Base-by-base conservation (phyloP, 129 eudicot genomes). In the Glebionis coronaria region DNA sequence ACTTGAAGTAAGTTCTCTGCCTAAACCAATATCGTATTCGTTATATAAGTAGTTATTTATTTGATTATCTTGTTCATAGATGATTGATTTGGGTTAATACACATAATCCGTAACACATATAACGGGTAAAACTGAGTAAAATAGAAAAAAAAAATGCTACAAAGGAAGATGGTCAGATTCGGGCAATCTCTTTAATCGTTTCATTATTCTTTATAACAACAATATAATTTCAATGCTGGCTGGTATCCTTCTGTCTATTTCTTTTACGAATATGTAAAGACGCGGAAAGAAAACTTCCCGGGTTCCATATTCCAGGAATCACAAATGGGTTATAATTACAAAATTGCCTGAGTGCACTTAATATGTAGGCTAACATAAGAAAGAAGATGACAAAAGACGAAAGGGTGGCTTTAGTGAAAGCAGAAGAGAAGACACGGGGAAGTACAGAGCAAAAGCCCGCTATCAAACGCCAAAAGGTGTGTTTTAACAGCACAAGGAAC, bases 391-490 rank as follows among this genome's bases (percentile, higher is more conserved):
- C 81, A 31, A 92, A 92, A 80, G 96, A 85, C 47, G 85, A 88
- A 80, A 91, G 82, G 67, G 54, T 70, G 76, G 96, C 88, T 27
- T 53, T 83, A 63, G 55, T 88, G 1, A 83, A 78, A 78, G 98
- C 86, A 49, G 87, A 35, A 81, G 98, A 70, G 98, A 91, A 73
- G 98, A 85, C 2, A 81, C 78, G 42, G 91, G 73, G 54, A 82
- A 82, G 76, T 91, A 88, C 82, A 78, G 73, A 68, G 21, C 96
- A 59, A 71, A 74, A n/a, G 78, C 95, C n/a, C 67, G 90, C 96
- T 64, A 61, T 72, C n/a, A 91, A 91, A 62, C 76, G 86, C 85
- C 82, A 91, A 40, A 91, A 91, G 98, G 95, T 88, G 12, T n/a
- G 71, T 57, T 56, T 55, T 15, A 5, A 25, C 68, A 44, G 12